These are phyloP conservation scores for Candida arabinofermentans DNA, from an alignment of 805 yeast species.

Conservation along the genomic window DNA sequence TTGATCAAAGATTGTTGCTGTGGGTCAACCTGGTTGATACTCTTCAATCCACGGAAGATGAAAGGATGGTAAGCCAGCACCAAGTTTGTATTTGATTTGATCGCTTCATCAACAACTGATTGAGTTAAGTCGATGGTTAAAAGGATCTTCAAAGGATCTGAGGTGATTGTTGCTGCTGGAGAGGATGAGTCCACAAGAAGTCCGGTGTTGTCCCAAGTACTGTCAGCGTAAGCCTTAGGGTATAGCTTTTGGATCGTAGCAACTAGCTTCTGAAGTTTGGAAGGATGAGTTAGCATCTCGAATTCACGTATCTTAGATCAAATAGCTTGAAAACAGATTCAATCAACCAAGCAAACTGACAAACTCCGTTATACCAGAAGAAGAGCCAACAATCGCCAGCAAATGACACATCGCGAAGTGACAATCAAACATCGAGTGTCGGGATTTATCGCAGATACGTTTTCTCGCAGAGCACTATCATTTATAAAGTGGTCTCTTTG, in stretches of 20 bases:
- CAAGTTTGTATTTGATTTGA: conserved; percentile 47
- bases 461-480: background rate
- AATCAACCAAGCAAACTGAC: too few relatives aligned
- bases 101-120: conserved; percentile 82
- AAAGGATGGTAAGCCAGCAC: conserved; percentile 93
- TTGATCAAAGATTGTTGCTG: conserved; percentile 77
- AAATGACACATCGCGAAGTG: background rate
- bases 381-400: too few relatives aligned
- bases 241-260: conserved; percentile 64
- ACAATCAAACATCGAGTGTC: background rate
- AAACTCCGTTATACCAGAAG: too few relatives aligned
- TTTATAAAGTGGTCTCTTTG: background rate
- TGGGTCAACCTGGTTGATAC: conserved; percentile 58
- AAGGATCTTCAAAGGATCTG: conserved; percentile 36
- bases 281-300: conserved; percentile 11
- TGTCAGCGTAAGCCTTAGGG: conserved; percentile 79
- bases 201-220: conserved; percentile 95
- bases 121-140: conserved; percentile 84
- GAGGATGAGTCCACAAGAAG: conserved; percentile 67
- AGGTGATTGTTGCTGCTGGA: conserved; percentile 10
- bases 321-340: too few relatives aligned
- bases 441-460: conserved; percentile 13
- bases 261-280: conserved; percentile 42
- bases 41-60: conserved; percentile 83
- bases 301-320: too few relatives aligned